A percentile compares a stretch with the other conserved stretches of the same genome.
Conservation (phyloP, 371 early-diverging fungal genomes). For the Mucor sp. region DNA sequence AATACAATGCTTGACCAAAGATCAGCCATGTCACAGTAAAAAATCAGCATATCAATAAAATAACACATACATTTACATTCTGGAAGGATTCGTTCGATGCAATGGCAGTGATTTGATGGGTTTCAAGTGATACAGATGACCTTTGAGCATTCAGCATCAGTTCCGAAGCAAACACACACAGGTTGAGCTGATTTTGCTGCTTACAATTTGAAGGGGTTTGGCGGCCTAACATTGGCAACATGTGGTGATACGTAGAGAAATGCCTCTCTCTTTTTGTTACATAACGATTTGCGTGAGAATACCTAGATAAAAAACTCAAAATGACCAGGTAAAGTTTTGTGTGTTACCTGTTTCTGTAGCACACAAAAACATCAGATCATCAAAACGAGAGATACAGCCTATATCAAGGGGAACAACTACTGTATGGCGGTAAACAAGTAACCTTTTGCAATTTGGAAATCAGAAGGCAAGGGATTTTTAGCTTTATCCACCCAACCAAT, state of each 20-base stretch:
- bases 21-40: neutral
- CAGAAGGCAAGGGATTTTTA: too few species aligned
- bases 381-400: neutral
- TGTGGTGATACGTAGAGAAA: neutral
- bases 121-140: neutral
- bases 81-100: neutral
- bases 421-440: too few species aligned
- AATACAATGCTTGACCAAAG: slow-evolving; percentile 29
- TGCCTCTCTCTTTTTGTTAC: neutral
- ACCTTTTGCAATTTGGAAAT: too few species aligned
- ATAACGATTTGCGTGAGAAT: neutral
- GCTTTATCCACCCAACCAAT: too few species aligned
- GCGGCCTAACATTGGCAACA: neutral
- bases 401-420: too few species aligned
- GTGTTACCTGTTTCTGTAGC: neutral
- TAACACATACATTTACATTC: neutral
- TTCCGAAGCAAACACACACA: too few species aligned
- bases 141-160: too few species aligned
- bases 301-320: neutral
- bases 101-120: neutral
- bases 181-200: too few species aligned
- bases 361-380: neutral
- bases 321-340: neutral
- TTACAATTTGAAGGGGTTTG: neutral
- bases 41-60: neutral